Percentiles rank a stretch among this genome's conserved stretches.
Evolutionary conservation across 2,329 filamentous ascomycete species (phyloP).

Genomic region (Curvularia eragrostidis): DNA sequence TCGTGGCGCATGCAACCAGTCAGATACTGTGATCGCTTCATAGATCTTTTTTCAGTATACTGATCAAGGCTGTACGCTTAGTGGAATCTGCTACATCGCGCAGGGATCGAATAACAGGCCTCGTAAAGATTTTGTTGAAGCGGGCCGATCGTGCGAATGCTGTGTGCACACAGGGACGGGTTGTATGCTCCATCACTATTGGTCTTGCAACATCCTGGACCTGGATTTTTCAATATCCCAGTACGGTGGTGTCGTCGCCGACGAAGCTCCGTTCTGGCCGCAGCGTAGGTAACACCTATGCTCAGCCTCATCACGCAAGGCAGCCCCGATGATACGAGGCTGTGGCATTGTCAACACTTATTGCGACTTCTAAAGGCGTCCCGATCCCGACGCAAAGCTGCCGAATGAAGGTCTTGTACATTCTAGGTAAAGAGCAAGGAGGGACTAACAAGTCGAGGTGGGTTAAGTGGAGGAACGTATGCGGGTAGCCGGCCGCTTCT

Average conservation of each 20-base stretch:
- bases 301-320: constrained; percentile 21
- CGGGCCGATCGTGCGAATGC: constrained; percentile 10
- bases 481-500: constrained; percentile 10
- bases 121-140: constrained; percentile 7
- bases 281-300: constrained; percentile 4
- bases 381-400: neutral
- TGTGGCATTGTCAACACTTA: neutral
- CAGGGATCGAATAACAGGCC: neutral
- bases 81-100: constrained; percentile 10
- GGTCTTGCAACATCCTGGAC: constrained; percentile 4
- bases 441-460: constrained; percentile 1
- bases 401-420: neutral
- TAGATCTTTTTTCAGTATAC: neutral
- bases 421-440: neutral
- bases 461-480: neutral
- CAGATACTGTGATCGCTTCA: constrained; percentile 10
- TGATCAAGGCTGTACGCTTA: constrained; percentile 7
- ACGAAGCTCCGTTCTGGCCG: neutral
- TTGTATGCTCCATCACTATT: constrained; percentile 6
- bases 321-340: constrained; percentile 3
- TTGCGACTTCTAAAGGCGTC: neutral
- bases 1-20: constrained; percentile 4
- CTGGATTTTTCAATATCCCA: neutral
- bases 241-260: constrained; percentile 1
- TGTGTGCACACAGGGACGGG: neutral